Evolutionary conservation across 805 yeast genomes (phyloP), one percentile per base, ranked within the genome.

Genomic region (Brettanomyces bruxellensis): DNA sequence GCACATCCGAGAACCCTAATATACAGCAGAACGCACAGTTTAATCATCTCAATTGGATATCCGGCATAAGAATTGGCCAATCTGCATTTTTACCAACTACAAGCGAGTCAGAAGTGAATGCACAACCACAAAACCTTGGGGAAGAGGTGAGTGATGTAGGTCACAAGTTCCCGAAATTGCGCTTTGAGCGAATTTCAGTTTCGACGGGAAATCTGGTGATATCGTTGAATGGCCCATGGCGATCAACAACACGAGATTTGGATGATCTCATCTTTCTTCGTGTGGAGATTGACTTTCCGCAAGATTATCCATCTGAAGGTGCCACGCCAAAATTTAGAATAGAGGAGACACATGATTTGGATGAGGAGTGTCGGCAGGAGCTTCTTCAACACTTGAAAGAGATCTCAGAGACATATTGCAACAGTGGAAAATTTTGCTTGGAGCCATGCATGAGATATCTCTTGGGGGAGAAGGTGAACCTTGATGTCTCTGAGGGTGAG

Each of bases 141-240:
- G 96, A 90, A 62, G 99, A 91, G 62, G 89, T 93, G 1, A 83
- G 95, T 51, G 70, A 78, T 14, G 88, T 89, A 5, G 95, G 96
- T 3, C 89, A 83, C 54, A 86, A 86, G 55, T 89, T 90, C 59
- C 95, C 96, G 1, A 87, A 84, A 54, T 75, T 93, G 3, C 68
- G 81, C 2, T 89, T 93, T 61, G 98, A 91, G 58, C 80, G 81
- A 54, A 89, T 93, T 5, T 81, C 93, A 2, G 95, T 91, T 0
- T 79, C 95, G 0, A 83, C 95, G 0, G 96, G 98, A 38, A 79
- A 73, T 30, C 67, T 90, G 47, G 78, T 80, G 3, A 62, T 93
- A 11, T 81, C 95, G n/a, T 63, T 93, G 45, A 76, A 81, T 51
- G 97, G 97, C 0, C 86, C 88, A 1, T 81, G 89, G 86, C 72